These are phyloP conservation scores for Solanum hybrid DNA, from an alignment of 305 asterid genomes.

Conservation along the genomic window DNA sequence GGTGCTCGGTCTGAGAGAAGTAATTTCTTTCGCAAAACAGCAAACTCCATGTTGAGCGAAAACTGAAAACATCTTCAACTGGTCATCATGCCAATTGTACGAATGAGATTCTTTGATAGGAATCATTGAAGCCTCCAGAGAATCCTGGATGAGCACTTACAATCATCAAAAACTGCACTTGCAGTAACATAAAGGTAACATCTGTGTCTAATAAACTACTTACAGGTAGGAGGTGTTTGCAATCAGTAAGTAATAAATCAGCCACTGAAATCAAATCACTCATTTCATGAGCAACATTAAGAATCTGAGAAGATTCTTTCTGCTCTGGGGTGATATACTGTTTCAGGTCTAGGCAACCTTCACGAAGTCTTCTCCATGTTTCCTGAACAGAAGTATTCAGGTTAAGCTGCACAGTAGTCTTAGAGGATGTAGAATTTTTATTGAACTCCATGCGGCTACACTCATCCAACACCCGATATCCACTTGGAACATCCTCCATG, in stretches of 20 bases:
- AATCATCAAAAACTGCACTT: neutral
- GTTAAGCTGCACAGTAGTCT: slow-evolving; percentile 20
- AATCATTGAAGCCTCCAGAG: slow-evolving; percentile 25
- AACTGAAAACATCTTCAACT: slow-evolving; percentile 61
- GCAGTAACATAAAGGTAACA: neutral
- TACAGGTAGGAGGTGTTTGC: slow-evolving; percentile 42
- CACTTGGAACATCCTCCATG: slow-evolving; percentile 36
- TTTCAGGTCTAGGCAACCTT: slow-evolving; percentile 29
- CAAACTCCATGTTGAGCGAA: slow-evolving; percentile 79
- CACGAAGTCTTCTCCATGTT: slow-evolving; percentile 61
- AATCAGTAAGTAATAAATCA: slow-evolving; percentile 55
- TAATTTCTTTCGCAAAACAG: slow-evolving; percentile 54
- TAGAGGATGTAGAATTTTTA: slow-evolving; percentile 23
- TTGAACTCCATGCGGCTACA: slow-evolving; percentile 61
- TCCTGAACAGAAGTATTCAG: slow-evolving; percentile 40
- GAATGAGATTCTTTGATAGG: slow-evolving; percentile 39
- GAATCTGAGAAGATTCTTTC: slow-evolving; percentile 40
- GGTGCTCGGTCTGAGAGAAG: slow-evolving; percentile 30
- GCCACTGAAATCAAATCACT: slow-evolving; percentile 65
- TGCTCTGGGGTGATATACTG: slow-evolving; percentile 54
- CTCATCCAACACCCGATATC: slow-evolving; percentile 60
- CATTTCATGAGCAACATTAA: slow-evolving; percentile 40
- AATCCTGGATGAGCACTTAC: slow-evolving; percentile 46
- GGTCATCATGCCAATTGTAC: slow-evolving; percentile 54
- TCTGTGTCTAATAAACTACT: slow-evolving; percentile 17